These are phyloP conservation scores for Evansstolkia leycettana DNA, from an alignment of 495 filamentous ascomycete genomes.

Conservation along the genomic window DNA sequence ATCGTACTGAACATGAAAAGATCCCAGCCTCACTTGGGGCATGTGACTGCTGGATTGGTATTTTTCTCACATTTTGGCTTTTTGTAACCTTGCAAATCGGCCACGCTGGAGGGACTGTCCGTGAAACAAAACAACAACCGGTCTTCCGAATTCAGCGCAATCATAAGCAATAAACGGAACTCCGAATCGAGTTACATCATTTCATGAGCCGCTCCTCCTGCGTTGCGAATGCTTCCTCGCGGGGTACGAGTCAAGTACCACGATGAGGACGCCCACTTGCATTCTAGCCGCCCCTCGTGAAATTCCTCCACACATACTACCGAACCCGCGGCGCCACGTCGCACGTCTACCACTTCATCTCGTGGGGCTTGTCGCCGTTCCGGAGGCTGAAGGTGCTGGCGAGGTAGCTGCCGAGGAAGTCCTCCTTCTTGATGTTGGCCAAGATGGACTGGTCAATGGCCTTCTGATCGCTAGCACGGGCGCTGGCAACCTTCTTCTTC, in stretches of 20 bases:
- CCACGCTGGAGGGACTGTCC: conserved; percentile 19
- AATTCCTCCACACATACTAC: conserved; percentile 35
- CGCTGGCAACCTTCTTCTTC: conserved; percentile 91
- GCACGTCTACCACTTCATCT: conserved; percentile 77
- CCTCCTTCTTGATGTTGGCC: conserved; percentile 89
- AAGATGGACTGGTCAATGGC: conserved; percentile 87
- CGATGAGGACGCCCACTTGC: conserved; percentile 22
- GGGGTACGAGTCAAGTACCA: not conserved
- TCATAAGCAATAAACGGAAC: conserved; percentile 24
- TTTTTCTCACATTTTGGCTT: conserved; percentile 29
- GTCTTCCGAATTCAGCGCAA: conserved; percentile 24
- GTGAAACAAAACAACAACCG: conserved; percentile 26
- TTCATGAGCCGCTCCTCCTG: conserved; percentile 26
- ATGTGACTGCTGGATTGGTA: conserved; percentile 22
- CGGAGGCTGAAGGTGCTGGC: conserved; percentile 86
- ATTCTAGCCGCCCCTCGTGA: conserved; percentile 30
- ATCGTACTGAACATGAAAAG: conserved; percentile 35
- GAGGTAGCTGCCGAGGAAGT: conserved; percentile 79
- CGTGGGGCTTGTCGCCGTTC: conserved; percentile 96
- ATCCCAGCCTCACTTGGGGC: conserved; percentile 18
- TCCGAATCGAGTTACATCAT: conserved; percentile 31
- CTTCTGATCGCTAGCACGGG: conserved; percentile 93
- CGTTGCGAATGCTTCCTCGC: conserved; percentile 12
- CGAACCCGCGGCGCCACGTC: conserved; percentile 34
- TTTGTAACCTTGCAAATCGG: conserved; percentile 18